A percentile compares a stretch with the other conserved stretches of the same genome.
Conservation (phyloP, 495 filamentous ascomycete genomes). For the Hypoxylon lienhwacheense region DNA sequence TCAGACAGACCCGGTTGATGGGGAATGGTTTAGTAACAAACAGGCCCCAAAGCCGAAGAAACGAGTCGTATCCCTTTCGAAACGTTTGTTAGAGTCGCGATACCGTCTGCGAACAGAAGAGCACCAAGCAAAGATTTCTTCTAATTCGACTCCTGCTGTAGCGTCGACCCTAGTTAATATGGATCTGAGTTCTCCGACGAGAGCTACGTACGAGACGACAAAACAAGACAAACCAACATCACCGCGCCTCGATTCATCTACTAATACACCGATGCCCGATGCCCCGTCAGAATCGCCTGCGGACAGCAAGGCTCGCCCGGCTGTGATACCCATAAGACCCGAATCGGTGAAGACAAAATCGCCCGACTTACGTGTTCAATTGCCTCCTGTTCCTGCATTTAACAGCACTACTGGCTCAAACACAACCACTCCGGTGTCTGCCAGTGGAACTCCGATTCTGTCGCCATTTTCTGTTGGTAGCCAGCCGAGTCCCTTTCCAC, state of each 20-base stretch:
- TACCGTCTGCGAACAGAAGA: conserved; percentile 45
- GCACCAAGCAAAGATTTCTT: conserved; percentile 28
- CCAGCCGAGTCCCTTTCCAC: conserved; percentile 47
- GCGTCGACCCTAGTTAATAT: conserved; percentile 34
- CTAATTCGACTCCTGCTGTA: conserved; percentile 26
- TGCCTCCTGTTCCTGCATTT: conserved; percentile 51
- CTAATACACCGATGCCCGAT: conserved; percentile 35
- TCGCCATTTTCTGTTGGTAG: conserved; percentile 53
- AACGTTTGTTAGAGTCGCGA: conserved; percentile 52
- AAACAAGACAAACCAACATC: conserved; percentile 15
- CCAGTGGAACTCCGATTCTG: conserved; percentile 48
- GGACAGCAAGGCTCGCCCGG: conserved; percentile 16
- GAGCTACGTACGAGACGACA: conserved; percentile 1
- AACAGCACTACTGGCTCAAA: conserved; percentile 35
- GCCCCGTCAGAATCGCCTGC: conserved; percentile 19
- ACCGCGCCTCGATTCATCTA: not conserved
- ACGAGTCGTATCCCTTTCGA: conserved; percentile 49
- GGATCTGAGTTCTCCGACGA: conserved; percentile 39
- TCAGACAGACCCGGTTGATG: conserved; percentile 54
- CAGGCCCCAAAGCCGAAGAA: conserved; percentile 42
- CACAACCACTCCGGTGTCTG: conserved; percentile 49
- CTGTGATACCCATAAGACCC: not conserved
- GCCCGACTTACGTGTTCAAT: conserved; percentile 54
- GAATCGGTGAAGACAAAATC: conserved; percentile 41
- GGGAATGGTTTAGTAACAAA: conserved; percentile 46